Percentiles rank a stretch among this genome's conserved stretches.
These are phyloP conservation scores for Cenchrus purpureus DNA, from an alignment of 176 grass and related monocot species.

Conservation along the genomic window DNA sequence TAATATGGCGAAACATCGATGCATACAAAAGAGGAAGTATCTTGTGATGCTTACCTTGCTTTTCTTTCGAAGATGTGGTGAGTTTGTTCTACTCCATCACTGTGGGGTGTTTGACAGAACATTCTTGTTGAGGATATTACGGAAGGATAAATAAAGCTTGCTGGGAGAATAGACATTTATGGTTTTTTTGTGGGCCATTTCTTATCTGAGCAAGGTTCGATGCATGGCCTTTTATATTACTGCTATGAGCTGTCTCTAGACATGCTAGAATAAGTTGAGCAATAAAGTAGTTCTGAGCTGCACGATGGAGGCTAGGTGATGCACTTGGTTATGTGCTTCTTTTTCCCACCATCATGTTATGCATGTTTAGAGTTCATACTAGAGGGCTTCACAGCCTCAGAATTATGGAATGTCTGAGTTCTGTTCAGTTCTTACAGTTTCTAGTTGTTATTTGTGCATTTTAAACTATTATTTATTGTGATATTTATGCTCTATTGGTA, in stretches of 20 bases:
- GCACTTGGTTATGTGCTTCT: neutral
- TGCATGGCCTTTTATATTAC: neutral
- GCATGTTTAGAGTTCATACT: constrained; percentile 3
- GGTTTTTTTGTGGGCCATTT: neutral
- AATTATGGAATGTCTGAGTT: constrained; percentile 4
- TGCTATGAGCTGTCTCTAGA: neutral
- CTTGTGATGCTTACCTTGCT: neutral
- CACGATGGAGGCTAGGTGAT: neutral
- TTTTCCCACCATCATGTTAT: neutral
- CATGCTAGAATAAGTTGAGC: neutral
- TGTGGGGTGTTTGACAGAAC: constrained; percentile 9
- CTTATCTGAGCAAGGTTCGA: constrained; percentile 1
- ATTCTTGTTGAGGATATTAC: neutral
- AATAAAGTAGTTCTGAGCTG: neutral
- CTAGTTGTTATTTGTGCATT: neutral
- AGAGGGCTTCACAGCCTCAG: neutral
- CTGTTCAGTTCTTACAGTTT: constrained; percentile 5
- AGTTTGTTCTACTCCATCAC: neutral
- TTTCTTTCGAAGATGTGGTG: neutral
- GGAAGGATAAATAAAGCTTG: constrained; percentile 16
- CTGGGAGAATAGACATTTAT: neutral
- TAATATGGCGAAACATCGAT: constrained; percentile 1
- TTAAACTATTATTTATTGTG: neutral
- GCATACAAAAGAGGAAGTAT: neutral
- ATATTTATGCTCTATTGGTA: constrained; percentile 11